phyloP scores from a whole-genome alignment of 2,329 filamentous ascomycete genomes.

The Pseudophaeomoniella oleicola region DNA sequence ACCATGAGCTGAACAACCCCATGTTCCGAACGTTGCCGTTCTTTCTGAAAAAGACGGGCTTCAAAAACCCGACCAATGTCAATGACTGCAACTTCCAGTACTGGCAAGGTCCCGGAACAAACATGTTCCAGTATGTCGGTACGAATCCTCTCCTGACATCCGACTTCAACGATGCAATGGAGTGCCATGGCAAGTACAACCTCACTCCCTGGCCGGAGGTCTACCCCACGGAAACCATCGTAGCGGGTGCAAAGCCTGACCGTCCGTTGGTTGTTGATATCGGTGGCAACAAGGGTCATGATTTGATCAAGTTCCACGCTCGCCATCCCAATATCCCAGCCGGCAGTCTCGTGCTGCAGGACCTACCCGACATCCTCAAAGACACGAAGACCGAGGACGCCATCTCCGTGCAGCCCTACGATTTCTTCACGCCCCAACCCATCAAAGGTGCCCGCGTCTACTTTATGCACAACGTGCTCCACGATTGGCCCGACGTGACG shows the following conservation, averaged over 20 bases:
- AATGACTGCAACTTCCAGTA: conserved; percentile 14
- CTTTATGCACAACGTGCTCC: conserved; percentile 26
- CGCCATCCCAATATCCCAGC: conserved; percentile 4
- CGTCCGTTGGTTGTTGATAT: conserved; percentile 14
- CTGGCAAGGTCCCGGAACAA: conserved; percentile 13
- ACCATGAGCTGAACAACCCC: background rate
- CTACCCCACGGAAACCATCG: conserved; percentile 2
- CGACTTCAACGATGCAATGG: conserved; percentile 13
- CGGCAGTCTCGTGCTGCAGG: conserved; percentile 13
- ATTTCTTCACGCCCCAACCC: conserved; percentile 13
- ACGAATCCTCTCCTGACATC: conserved; percentile 8
- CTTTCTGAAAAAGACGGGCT: conserved; percentile 14
- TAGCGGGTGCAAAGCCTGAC: background rate
- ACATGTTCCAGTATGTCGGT: conserved; percentile 16
- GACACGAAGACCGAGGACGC: conserved; percentile 5
- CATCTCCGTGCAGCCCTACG: conserved; percentile 7
- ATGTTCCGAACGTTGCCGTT: background rate
- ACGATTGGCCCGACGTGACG: conserved; percentile 26
- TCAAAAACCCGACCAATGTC: conserved; percentile 14
- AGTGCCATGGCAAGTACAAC: background rate
- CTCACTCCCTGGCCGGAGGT: background rate
- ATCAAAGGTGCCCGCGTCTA: conserved; percentile 20
- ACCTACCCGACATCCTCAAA: conserved; percentile 9
- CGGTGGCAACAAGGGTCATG: conserved; percentile 13
- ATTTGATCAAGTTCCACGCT: conserved; percentile 8